A percentile compares a stretch with the other conserved stretches of the same genome.
These are phyloP conservation scores for Kodamaea nitidulidarum DNA, from an alignment of 805 yeast genomes.

Conservation along the genomic window DNA sequence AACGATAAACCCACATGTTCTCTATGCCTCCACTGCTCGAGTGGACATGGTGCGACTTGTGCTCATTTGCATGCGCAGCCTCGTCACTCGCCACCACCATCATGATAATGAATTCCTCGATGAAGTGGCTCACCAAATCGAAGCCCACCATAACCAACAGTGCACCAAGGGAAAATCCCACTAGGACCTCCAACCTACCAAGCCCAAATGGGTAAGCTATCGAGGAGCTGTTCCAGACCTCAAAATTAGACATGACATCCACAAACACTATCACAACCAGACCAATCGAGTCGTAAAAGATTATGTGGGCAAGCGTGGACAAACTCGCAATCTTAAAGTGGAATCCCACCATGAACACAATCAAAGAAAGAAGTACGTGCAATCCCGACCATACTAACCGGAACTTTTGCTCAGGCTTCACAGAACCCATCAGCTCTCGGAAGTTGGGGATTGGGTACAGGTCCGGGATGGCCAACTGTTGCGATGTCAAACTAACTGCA, in stretches of 20 bases:
- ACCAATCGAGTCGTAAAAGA: slow-evolving; percentile 83
- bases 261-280: slow-evolving; percentile 66
- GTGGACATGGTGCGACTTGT: slow-evolving; percentile 40
- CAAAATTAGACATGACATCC: slow-evolving; percentile 83
- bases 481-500: slow-evolving; percentile 37
- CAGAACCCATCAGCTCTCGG: slow-evolving; percentile 57
- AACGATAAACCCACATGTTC: slow-evolving; percentile 30
- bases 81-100: slow-evolving; percentile 31
- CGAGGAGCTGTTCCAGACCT: slow-evolving; percentile 83
- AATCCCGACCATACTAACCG: slow-evolving; percentile 55
- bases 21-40: slow-evolving; percentile 16
- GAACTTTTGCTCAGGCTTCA: slow-evolving; percentile 53
- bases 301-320: slow-evolving; percentile 77
- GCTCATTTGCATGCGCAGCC: slow-evolving; percentile 18
- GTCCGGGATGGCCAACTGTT: slow-evolving; percentile 59
- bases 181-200: slow-evolving; percentile 83
- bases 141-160: slow-evolving; percentile 87
- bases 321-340: slow-evolving; percentile 54
- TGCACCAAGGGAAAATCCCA: slow-evolving; percentile 82
- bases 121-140: slow-evolving; percentile 80
- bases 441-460: slow-evolving; percentile 70
- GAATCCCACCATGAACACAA: slow-evolving; percentile 59
- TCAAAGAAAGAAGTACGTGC: slow-evolving; percentile 53
- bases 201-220: slow-evolving; percentile 87
- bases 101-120: slow-evolving; percentile 64